Evolutionary conservation across 192 early-diverging fungal genomes (phyloP).

Genomic region (Coemansia sp.): DNA sequence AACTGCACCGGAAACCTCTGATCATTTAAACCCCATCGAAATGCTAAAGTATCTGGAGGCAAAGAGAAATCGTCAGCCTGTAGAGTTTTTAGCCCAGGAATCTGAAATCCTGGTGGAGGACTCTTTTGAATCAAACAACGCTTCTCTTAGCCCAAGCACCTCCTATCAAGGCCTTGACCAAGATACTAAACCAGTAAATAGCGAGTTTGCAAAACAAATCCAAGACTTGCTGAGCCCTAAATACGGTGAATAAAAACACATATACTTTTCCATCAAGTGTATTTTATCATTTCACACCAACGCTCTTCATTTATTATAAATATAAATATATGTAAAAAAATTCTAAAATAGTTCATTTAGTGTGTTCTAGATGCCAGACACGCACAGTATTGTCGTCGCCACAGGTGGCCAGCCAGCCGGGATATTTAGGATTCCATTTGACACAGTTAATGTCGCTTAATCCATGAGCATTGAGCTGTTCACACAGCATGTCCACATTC

Average conservation of each 20-base stretch:
- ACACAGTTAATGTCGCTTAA: slow-evolving; percentile 88
- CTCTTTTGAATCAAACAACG: slow-evolving; percentile 24
- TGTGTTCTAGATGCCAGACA: slow-evolving; percentile 67
- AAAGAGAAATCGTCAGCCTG: slow-evolving; percentile 12
- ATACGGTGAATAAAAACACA: slow-evolving; percentile 17
- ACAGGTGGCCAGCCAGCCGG: slow-evolving; percentile 74
- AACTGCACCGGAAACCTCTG: too few relatives aligned
- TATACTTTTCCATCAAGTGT: neutral
- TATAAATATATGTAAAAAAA: neutral
- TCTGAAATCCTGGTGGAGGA: slow-evolving; percentile 26
- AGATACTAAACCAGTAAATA: too few relatives aligned
- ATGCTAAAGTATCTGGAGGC: slow-evolving; percentile 35
- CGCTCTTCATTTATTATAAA: neutral
- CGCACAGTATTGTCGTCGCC: slow-evolving; percentile 88
- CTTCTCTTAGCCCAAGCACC: slow-evolving; percentile 3
- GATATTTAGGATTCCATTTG: slow-evolving; percentile 71
- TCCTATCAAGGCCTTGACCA: too few relatives aligned
- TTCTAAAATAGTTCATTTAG: neutral
- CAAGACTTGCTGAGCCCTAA: slow-evolving; percentile 23
- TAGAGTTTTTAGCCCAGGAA: slow-evolving; percentile 36
- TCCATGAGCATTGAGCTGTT: slow-evolving; percentile 71
- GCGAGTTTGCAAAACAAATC: slow-evolving; percentile 46
- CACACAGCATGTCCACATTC: slow-evolving; percentile 26
- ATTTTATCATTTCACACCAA: too few relatives aligned
- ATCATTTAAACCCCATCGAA: slow-evolving; percentile 32